These are phyloP conservation scores for Scenedesmus sp. DNA, from an alignment of 163 green algal genomes.

Conservation along the genomic window DNA sequence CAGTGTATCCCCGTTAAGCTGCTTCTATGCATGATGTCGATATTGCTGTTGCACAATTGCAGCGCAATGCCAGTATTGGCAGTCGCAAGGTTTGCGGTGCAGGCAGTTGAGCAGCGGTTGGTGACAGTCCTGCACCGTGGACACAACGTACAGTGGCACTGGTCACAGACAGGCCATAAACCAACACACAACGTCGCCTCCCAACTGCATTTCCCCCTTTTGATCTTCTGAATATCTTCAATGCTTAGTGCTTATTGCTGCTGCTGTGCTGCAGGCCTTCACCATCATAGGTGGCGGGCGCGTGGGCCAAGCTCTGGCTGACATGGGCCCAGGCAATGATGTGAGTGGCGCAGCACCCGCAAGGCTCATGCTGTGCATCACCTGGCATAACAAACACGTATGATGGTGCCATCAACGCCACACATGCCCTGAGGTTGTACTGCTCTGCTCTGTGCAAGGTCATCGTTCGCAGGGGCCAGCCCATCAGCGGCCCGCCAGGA, in stretches of 20 bases:
- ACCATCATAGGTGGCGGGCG: conserved; percentile 92
- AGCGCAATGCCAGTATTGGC: neutral
- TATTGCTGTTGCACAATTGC: neutral
- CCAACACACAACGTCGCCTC: too few relatives aligned
- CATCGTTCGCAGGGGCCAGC: conserved; percentile 84
- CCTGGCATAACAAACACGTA: neutral
- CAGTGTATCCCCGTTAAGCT: neutral
- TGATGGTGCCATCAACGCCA: neutral
- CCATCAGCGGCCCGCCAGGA: conserved; percentile 70
- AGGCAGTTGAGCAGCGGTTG: too few relatives aligned
- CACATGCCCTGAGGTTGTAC: neutral
- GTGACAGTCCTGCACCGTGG: too few relatives aligned
- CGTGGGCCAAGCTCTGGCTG: conserved; percentile 87
- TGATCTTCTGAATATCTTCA: too few relatives aligned
- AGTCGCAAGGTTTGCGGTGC: neutral
- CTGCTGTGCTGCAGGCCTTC: conserved; percentile 63
- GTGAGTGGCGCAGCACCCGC: conserved; percentile 54
- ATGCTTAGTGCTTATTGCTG: neutral
- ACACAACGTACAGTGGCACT: too few relatives aligned
- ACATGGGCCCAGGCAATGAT: conserved; percentile 86
- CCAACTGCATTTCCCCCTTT: too few relatives aligned
- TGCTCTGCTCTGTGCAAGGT: conserved; percentile 60
- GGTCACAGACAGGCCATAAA: too few relatives aligned
- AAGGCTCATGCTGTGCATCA: neutral
- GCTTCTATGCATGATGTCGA: too few relatives aligned